Percentiles rank a stretch among this genome's conserved stretches.
Evolutionary conservation across 73 alveolate genomes (phyloP).

Genomic region (Halteria grandinella): DNA sequence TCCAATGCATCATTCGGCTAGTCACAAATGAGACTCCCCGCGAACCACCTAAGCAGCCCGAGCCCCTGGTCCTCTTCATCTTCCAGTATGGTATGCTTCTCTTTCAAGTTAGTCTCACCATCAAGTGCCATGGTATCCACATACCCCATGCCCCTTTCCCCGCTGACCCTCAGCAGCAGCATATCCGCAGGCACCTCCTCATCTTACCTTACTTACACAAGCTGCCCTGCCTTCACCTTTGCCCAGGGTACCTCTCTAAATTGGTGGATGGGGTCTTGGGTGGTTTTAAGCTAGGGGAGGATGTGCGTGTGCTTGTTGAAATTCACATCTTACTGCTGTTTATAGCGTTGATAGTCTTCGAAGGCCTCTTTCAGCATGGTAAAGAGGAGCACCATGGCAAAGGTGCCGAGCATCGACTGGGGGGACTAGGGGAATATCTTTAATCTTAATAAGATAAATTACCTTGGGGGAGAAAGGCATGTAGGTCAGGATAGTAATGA

Average conservation of each 20-base stretch:
- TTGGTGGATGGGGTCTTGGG: not conserved
- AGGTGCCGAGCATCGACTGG: slow-evolving; percentile 87
- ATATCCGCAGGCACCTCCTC: slow-evolving; percentile 79
- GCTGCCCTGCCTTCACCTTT: slow-evolving; percentile 54
- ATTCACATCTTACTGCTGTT: slow-evolving; percentile 75
- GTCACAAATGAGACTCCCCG: slow-evolving; percentile 58
- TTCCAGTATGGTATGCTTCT: slow-evolving; percentile 63
- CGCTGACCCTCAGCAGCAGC: slow-evolving; percentile 53
- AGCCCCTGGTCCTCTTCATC: slow-evolving; percentile 8
- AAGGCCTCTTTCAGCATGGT: slow-evolving; percentile 91
- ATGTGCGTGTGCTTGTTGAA: too few relatives aligned
- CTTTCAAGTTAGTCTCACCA: slow-evolving; percentile 92
- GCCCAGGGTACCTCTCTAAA: too few relatives aligned
- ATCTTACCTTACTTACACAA: slow-evolving; percentile 60
- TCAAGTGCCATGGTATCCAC: slow-evolving; percentile 91
- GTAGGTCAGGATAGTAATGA: slow-evolving; percentile 80
- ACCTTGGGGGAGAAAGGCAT: slow-evolving; percentile 86
- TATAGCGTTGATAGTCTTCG: slow-evolving; percentile 81
- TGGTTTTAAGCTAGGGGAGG: not conserved
- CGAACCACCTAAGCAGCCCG: slow-evolving; percentile 12
- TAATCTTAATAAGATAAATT: not conserved
- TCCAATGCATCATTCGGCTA: slow-evolving; percentile 63
- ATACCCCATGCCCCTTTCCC: slow-evolving; percentile 58
- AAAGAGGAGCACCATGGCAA: slow-evolving; percentile 78
- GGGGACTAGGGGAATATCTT: slow-evolving; percentile 41